Evolutionary conservation across 106 monocot genomes (phyloP).

Genomic region (Dendrobium catenatum): DNA sequence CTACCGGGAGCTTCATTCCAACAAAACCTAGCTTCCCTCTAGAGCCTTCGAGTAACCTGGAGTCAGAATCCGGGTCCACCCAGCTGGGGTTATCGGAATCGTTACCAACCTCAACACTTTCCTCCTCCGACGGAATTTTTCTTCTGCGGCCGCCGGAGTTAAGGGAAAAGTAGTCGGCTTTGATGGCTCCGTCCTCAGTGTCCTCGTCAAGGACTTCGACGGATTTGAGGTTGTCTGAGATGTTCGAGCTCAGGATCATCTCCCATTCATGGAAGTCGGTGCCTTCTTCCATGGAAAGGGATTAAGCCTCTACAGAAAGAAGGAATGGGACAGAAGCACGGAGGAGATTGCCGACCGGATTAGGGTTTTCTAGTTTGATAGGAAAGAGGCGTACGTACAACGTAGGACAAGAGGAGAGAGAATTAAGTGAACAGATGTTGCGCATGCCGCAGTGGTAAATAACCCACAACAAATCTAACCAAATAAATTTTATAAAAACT

Average conservation of each 20-base stretch:
- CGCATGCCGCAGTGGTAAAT: no score
- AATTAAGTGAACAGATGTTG: no score
- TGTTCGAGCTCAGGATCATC: conserved; percentile 8
- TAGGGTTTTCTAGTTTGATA: background rate
- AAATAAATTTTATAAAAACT: no score
- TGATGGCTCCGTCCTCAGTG: conserved; percentile 15
- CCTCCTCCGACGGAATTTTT: background rate
- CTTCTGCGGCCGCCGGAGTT: background rate
- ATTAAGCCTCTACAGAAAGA: background rate
- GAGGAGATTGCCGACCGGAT: background rate
- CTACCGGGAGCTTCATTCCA: background rate
- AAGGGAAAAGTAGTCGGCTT: conserved; percentile 39
- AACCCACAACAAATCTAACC: background rate
- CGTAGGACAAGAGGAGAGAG: background rate
- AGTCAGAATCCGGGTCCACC: conserved; percentile 19
- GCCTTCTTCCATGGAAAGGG: conserved; percentile 5
- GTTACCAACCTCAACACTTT: background rate
- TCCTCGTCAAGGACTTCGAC: background rate
- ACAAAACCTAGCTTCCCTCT: conserved; percentile 7
- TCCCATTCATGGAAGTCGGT: conserved; percentile 21
- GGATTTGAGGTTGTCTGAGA: background rate
- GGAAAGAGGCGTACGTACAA: background rate
- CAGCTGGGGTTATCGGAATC: conserved; percentile 29
- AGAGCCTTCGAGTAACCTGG: conserved; percentile 5
- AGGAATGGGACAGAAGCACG: no score